A percentile compares a stretch with the other conserved stretches of the same genome.
Evolutionary conservation across 495 filamentous ascomycete genomes (phyloP).

Genomic region (Recurvomyces mirabilis): DNA sequence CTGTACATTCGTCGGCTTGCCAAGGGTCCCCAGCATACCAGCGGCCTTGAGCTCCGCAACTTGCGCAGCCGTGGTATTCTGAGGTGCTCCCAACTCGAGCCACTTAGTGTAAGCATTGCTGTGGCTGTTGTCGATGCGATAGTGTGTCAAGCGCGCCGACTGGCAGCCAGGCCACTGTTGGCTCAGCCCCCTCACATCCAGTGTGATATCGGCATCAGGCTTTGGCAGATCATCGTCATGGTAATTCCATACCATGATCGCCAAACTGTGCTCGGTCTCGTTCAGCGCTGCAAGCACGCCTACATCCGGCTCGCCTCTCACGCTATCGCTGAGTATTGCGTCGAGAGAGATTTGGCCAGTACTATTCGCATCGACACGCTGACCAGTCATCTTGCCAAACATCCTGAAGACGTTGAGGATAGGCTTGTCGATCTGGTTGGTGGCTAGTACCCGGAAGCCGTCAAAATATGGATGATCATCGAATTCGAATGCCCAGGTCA

Average conservation of each 20-base stretch:
- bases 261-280: conserved; percentile 6
- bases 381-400: conserved; percentile 17
- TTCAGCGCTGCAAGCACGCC: conserved; percentile 13
- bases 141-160: conserved; percentile 11
- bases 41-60: conserved; percentile 15
- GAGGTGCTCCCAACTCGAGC: conserved; percentile 16
- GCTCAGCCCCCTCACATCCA: conserved; percentile 5
- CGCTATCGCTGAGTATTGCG: conserved; percentile 4
- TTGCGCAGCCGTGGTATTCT: conserved; percentile 9
- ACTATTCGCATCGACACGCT: conserved; percentile 9
- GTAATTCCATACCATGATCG: conserved; percentile 19
- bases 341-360: conserved; percentile 13
- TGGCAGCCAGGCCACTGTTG: not conserved
- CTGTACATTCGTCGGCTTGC: not conserved
- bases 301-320: conserved; percentile 13
- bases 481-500: conserved; percentile 17
- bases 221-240: conserved; percentile 19
- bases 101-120: conserved; percentile 17
- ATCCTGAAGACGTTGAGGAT: conserved; percentile 19
- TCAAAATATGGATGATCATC: conserved; percentile 17
- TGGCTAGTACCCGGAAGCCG: conserved; percentile 16
- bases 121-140: conserved; percentile 15
- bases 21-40: conserved; percentile 15
- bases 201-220: conserved; percentile 11
- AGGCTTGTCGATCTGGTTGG: conserved; percentile 16